A percentile compares a stretch with the other conserved stretches of the same genome.
These are phyloP conservation scores for Cladorrhinum sp. DNA, from an alignment of 2,329 filamentous ascomycete genomes.

Conservation along the genomic window DNA sequence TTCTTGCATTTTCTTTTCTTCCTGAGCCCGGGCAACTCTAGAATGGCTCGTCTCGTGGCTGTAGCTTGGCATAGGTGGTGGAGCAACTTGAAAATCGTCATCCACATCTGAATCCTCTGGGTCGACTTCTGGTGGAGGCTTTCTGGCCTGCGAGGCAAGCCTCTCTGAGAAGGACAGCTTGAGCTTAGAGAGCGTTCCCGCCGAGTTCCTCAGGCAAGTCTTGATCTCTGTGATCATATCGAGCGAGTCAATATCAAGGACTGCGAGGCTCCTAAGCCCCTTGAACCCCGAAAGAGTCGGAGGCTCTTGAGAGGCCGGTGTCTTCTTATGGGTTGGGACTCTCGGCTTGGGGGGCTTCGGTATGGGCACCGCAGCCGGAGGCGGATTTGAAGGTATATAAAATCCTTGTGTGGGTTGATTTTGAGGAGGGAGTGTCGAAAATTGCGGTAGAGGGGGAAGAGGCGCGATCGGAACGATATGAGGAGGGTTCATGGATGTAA, in stretches of 20 bases:
- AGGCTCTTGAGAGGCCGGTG: conserved; percentile 37
- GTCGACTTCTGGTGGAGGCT: conserved; percentile 38
- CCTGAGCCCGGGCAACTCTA: conserved; percentile 47
- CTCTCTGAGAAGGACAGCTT: conserved; percentile 57
- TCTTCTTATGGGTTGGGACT: conserved; percentile 31
- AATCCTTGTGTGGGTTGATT: conserved; percentile 25
- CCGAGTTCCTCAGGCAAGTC: conserved; percentile 52
- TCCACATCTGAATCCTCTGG: conserved; percentile 48
- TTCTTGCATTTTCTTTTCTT: conserved; percentile 55
- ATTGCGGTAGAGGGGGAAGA: conserved; percentile 19
- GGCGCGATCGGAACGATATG: conserved; percentile 25
- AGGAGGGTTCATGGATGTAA: conserved; percentile 16
- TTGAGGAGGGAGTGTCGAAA: conserved; percentile 19
- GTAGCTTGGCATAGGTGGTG: conserved; percentile 31
- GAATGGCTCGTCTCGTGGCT: conserved; percentile 40
- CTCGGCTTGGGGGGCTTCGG: conserved; percentile 39
- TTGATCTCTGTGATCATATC: conserved; percentile 56
- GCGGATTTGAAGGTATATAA: conserved; percentile 29
- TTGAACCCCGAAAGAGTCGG: conserved; percentile 57
- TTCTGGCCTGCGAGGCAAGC: conserved; percentile 47
- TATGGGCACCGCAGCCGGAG: conserved; percentile 34
- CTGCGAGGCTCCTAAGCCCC: conserved; percentile 48
- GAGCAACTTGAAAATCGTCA: conserved; percentile 51
- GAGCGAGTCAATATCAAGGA: conserved; percentile 60
- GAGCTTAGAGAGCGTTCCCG: conserved; percentile 52